Evolutionary conservation across 768 basidiomycete species (phyloP).

Genomic region (Auriscalpium vulgare): DNA sequence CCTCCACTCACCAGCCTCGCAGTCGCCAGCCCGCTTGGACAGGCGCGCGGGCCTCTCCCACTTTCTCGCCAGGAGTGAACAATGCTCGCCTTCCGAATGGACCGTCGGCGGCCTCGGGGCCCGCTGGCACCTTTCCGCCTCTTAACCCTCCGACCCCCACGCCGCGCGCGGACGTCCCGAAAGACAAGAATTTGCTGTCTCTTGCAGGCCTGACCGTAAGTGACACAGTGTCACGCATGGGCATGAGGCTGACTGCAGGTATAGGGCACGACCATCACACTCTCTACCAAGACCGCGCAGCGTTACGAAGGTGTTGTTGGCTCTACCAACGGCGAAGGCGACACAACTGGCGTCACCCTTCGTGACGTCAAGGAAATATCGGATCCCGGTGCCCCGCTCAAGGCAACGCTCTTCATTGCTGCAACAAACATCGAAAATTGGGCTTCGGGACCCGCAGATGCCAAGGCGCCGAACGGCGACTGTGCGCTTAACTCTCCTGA

Average conservation of each 20-base stretch:
- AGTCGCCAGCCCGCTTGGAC: constrained; percentile 54
- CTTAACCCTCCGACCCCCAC: constrained; percentile 23
- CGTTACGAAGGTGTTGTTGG: constrained; percentile 70
- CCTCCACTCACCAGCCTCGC: constrained; percentile 1
- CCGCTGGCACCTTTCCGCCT: constrained; percentile 34
- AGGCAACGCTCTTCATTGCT: constrained; percentile 62
- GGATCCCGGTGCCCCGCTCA: constrained; percentile 57
- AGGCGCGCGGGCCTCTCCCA: constrained; percentile 60
- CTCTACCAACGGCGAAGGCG: constrained; percentile 55
- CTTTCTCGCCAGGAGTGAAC: constrained; percentile 47
- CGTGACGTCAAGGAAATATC: constrained; percentile 72
- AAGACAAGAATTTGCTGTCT: constrained; percentile 55
- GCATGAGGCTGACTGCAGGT: too few species aligned
- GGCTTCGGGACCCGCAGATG: constrained; percentile 68
- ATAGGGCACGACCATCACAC: constrained; percentile 75
- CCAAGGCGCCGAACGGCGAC: constrained; percentile 61
- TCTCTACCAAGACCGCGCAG: constrained; percentile 58
- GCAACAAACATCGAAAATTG: constrained; percentile 67
- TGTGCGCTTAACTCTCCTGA: constrained; percentile 37
- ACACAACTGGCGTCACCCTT: constrained; percentile 63
- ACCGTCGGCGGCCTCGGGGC: constrained; percentile 18
- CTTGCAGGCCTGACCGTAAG: constrained; percentile 67
- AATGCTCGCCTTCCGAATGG: constrained; percentile 35
- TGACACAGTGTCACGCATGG: constrained; percentile 15
- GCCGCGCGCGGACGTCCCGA: constrained; percentile 35